Evolutionary conservation across 2,329 filamentous ascomycete species (phyloP), one percentile per base, ranked within the genome.

Genomic region (Nemania sp.): DNA sequence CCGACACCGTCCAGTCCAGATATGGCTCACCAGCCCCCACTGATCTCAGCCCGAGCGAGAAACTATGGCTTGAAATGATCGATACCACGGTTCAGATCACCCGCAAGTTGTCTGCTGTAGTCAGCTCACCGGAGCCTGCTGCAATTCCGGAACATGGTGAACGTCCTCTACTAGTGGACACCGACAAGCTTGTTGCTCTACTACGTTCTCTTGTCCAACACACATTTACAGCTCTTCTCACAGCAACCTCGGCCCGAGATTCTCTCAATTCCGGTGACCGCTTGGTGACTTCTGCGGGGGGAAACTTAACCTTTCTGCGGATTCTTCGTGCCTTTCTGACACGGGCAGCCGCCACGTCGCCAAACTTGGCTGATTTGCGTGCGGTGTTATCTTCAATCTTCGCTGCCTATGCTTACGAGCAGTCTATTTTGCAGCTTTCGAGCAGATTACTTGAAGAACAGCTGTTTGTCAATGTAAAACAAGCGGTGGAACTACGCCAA

Each of bases 381-480:
- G 83, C 83, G 6, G 92, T 97, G 0, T 81, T 99, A 2, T 79
- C 84, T 1, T 94, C 92, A 11, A 93, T 99, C 50, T 97, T 99
- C 73, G 86, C 93, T 0, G 93, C 94, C 0, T 99, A 99, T 69
- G 88, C 91, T 0, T 97, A 97, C 68, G 94, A 99, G 71, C 90
- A 93, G 69, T 92, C 89, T 0, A 89, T 99, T 14, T 80, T 99
- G 17, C 80, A 82, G 1, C 82, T 99, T 3, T 91, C 94, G 0
- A 96, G 93, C 68, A 82, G 88, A 3, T 84, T 99, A 51, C 79
- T 99, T 0, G 92, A 96, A 59, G 87, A 91, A 62, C 94, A 94
- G 65, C 79, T 96, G 5, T 99, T 97, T 65, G 82, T 88, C 34
- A 88, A 90, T 60, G 90, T 99, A 30, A 79, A 85, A 37, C 82